Conservation (phyloP, 2,329 filamentous ascomycete genomes). For the Ascocoryne sarcoides region DNA sequence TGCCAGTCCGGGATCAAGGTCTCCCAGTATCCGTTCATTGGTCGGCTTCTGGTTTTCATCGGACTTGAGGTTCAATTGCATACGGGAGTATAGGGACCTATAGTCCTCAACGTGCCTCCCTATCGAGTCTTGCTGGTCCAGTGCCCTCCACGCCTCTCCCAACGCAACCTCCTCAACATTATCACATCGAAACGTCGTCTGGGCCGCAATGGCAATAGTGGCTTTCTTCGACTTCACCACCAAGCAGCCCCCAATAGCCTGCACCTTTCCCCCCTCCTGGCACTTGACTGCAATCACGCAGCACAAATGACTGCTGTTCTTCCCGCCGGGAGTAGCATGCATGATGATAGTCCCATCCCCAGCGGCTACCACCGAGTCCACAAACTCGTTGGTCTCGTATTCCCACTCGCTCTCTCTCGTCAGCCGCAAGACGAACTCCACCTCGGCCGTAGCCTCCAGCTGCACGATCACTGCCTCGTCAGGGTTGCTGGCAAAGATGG, state of each 20-base stretch:
- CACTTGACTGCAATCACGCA: conserved; percentile 26
- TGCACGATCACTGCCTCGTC: conserved; percentile 33
- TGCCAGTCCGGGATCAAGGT: conserved; percentile 15
- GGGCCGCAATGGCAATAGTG: conserved; percentile 31
- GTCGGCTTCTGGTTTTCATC: conserved; percentile 23
- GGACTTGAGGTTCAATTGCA: conserved; percentile 25
- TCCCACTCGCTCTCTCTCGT: conserved; percentile 33
- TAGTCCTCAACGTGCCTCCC: conserved; percentile 31
- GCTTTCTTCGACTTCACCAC: conserved; percentile 30
- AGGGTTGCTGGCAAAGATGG: conserved; percentile 33
- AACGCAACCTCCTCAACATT: conserved; percentile 24
- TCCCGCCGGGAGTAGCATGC: conserved; percentile 32
- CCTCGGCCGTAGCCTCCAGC: conserved; percentile 12
- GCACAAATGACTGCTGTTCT: conserved; percentile 27
- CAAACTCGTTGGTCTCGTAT: conserved; percentile 35
- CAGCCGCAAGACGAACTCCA: conserved; percentile 24
- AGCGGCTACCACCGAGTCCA: conserved; percentile 30
- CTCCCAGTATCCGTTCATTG: conserved; percentile 21
- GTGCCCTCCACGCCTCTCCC: conserved; percentile 15
- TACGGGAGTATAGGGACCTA: conserved; percentile 25
- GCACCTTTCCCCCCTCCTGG: conserved; percentile 22
- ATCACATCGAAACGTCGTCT: conserved; percentile 31
- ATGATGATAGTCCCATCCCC: conserved; percentile 29
- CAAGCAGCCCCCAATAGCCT: conserved; percentile 29
- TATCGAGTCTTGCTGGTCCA: conserved; percentile 17